Conservation (phyloP, 768 basidiomycete species). For the Pleurotus tuber-regium region DNA sequence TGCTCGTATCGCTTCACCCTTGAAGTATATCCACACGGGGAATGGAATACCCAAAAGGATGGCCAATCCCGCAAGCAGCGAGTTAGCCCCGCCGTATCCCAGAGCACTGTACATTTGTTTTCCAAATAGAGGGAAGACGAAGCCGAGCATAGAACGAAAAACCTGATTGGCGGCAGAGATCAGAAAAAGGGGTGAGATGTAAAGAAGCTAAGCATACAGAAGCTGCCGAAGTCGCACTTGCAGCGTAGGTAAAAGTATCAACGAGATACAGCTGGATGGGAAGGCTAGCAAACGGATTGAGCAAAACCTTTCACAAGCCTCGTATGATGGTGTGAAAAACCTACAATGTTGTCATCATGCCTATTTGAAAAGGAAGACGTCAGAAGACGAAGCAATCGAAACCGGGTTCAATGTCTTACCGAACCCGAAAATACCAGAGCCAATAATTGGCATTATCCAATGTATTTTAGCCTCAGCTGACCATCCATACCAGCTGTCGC, state of each 20-base stretch:
- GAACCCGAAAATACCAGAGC: slow-evolving; percentile 60
- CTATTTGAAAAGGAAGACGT: slow-evolving; percentile 12
- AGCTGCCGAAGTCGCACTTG: slow-evolving; percentile 68
- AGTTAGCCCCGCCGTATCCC: slow-evolving; percentile 68
- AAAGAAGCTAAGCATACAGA: slow-evolving; percentile 40
- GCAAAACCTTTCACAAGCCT: slow-evolving; percentile 2
- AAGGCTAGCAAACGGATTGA: slow-evolving; percentile 36
- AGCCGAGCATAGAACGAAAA: slow-evolving; percentile 46
- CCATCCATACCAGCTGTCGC: slow-evolving; percentile 80
- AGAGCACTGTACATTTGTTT: slow-evolving; percentile 61
- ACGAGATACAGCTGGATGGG: slow-evolving; percentile 71
- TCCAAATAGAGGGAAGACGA: slow-evolving; percentile 48
- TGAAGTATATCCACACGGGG: slow-evolving; percentile 69
- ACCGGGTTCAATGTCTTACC: slow-evolving; percentile 27
- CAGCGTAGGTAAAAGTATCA: slow-evolving; percentile 69
- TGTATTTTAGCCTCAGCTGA: slow-evolving; percentile 64
- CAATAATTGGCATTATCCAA: slow-evolving; percentile 78
- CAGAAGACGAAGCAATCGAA: neutral
- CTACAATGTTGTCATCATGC: slow-evolving; percentile 62
- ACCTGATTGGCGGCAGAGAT: slow-evolving; percentile 26
- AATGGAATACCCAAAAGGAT: slow-evolving; percentile 69
- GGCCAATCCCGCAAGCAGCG: slow-evolving; percentile 58
- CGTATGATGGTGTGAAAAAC: slow-evolving; percentile 21
- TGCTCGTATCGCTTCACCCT: slow-evolving; percentile 55
- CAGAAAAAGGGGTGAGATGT: neutral